Conservation (phyloP, 768 basidiomycete genomes). For the Rhizopogon salebrosus region DNA sequence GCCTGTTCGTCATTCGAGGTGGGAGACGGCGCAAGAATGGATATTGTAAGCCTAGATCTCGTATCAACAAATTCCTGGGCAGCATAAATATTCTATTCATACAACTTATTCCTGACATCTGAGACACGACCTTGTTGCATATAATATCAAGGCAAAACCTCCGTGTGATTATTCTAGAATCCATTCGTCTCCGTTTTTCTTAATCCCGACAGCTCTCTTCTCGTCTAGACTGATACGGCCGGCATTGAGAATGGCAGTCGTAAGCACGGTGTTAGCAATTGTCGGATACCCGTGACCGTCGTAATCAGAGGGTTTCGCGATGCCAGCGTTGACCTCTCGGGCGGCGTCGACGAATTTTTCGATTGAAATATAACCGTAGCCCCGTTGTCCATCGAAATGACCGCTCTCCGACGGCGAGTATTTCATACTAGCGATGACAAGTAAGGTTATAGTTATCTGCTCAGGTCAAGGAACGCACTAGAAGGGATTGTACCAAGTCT, state of each 20-base stretch:
- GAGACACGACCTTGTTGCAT: background rate
- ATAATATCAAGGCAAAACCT: background rate
- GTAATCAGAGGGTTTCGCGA: constrained; percentile 62
- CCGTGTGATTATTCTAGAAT: constrained; percentile 63
- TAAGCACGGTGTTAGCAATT: constrained; percentile 81
- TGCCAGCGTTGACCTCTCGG: constrained; percentile 69
- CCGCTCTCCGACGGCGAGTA: constrained; percentile 90
- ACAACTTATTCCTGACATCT: background rate
- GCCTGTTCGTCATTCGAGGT: background rate
- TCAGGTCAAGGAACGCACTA: constrained; percentile 49
- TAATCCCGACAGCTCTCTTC: constrained; percentile 78
- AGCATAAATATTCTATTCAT: background rate
- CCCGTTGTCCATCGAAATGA: constrained; percentile 91
- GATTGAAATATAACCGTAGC: constrained; percentile 88
- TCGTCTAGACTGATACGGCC: constrained; percentile 89
- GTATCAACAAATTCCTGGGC: too few species aligned
- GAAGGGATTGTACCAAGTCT: constrained; percentile 86
- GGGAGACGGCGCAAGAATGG: background rate
- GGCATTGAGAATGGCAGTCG: constrained; percentile 85
- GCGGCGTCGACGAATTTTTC: constrained; percentile 90
- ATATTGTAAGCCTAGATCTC: too few species aligned
- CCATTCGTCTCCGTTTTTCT: constrained; percentile 61
- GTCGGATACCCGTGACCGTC: constrained; percentile 82
- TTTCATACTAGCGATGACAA: constrained; percentile 64
- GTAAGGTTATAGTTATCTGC: constrained; percentile 4